Evolutionary conservation across 179 eudicot genomes (phyloP), one percentile per base, ranked within the genome.

Genomic region (Vitellaria paradoxa): DNA sequence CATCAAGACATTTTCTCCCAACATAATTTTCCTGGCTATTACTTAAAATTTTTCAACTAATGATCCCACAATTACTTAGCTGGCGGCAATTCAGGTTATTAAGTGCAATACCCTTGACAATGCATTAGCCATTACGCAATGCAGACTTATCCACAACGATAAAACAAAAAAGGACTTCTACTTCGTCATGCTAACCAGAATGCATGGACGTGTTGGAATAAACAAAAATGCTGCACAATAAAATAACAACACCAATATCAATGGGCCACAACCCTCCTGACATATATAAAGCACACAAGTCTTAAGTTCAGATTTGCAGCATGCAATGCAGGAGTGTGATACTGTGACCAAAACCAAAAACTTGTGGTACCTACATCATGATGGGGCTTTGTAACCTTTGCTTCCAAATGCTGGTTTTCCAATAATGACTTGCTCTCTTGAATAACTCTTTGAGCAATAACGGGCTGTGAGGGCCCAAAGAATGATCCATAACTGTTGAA

Each of bases 391-490:
- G 87, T 73, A 17, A 84, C 83, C 78, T 85, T 93, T 21, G 91
- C 86, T 65, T 88, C 85, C 87, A 89, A 80, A 85, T 90, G 90
- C 26, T 88, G 91, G 70, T 90, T 94, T 84, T 93, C 97, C 79
- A 94, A 70, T 61, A 94, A 79, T 2, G 98, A 91, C 84, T 82
- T 94, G 91, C 97, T 91, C 80, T 91, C 98, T 80, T 94, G 97
- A 76, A 90, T 90, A 65, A 94, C 98, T 85, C 97, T 85, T 24
- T 89, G 97, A 72, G 98, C 92, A 88, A 94, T 93, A 77, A 91
- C 94, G 0, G 98, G 97, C 74, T 87, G 88, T 13, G 97, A 91
- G 65, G 98, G 97, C 23, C 98, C 98, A 84, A 94, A 93, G 83
- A 94, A 94, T 9, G 93, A 89, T 57, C 98, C 98, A 78, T 80